Percentiles rank a stretch among this genome's conserved stretches.
phyloP scores from a whole-genome alignment of 176 grass and related monocot genomes.

The Oryza longistaminata region DNA sequence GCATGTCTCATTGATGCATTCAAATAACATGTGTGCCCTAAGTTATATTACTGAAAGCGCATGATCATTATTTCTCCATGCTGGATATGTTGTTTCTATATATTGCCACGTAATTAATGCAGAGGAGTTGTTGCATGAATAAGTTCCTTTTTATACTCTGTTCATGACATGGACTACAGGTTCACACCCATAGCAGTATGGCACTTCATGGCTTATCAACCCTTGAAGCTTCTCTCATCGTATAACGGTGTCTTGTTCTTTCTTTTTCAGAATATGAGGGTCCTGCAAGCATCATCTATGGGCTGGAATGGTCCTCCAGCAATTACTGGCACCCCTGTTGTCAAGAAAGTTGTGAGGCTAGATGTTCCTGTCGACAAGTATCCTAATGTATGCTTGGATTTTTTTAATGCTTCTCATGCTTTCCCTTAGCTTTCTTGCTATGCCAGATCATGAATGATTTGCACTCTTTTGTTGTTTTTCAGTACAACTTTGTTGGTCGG shows the following conservation, averaged over 20 bases:
- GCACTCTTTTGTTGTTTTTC: slow-evolving; percentile 33
- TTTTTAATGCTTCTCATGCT: slow-evolving; percentile 20
- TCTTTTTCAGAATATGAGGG: slow-evolving; percentile 71
- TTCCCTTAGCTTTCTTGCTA: slow-evolving; percentile 23
- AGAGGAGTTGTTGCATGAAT: slow-evolving; percentile 12
- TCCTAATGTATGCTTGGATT: slow-evolving; percentile 62
- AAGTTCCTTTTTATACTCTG: not conserved
- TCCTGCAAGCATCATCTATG: slow-evolving; percentile 59
- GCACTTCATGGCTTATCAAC: not conserved
- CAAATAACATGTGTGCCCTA: slow-evolving; percentile 3
- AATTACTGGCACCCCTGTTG: slow-evolving; percentile 53
- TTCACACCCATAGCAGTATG: not conserved
- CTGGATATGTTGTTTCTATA: not conserved
- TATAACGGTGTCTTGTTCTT: slow-evolving; percentile 33
- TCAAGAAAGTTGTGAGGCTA: slow-evolving; percentile 93
- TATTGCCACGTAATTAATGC: not conserved
- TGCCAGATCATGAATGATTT: slow-evolving; percentile 32
- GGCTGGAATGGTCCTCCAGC: slow-evolving; percentile 73
- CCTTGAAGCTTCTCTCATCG: slow-evolving; percentile 13
- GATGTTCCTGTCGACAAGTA: slow-evolving; percentile 94
- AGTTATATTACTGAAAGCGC: slow-evolving; percentile 3
- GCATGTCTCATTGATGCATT: not conserved
- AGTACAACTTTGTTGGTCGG: slow-evolving; percentile 99
- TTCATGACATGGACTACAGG: not conserved
- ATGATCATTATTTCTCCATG: slow-evolving; percentile 33